Conservation (phyloP, 768 basidiomycete genomes). For the Auricularia auricula-judae region DNA sequence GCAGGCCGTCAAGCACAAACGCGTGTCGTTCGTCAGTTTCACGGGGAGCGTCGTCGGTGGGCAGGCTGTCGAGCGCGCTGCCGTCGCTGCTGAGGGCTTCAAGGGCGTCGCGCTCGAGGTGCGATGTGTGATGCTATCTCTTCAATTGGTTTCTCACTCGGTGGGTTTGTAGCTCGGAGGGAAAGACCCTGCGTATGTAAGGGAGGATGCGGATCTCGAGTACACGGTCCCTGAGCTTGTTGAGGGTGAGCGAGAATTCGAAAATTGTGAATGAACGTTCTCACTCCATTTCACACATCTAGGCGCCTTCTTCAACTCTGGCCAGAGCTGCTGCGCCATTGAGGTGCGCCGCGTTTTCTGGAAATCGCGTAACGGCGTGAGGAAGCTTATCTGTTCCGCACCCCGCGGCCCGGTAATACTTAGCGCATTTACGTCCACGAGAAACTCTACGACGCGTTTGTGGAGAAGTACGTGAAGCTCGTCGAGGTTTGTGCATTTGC, state of each 20-base stretch:
- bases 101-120: conserved; percentile 85
- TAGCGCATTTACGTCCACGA: conserved; percentile 93
- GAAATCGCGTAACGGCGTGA: too few relatives aligned
- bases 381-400: background rate
- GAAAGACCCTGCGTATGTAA: conserved; percentile 95
- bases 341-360: conserved; percentile 39
- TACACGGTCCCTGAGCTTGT: conserved; percentile 81
- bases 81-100: conserved; percentile 55
- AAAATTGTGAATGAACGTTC: background rate
- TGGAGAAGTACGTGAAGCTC: conserved; percentile 57
- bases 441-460: conserved; percentile 67
- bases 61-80: conserved; percentile 57
- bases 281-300: background rate
- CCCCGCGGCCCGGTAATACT: too few relatives aligned
- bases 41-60: conserved; percentile 84
- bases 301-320: conserved; percentile 95
- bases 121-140: background rate
- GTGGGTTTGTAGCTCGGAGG: conserved; percentile 69
- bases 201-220: conserved; percentile 72
- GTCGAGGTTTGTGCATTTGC: conserved; percentile 45
- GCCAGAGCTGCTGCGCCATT: conserved; percentile 91
- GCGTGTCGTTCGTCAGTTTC: conserved; percentile 77
- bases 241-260: conserved; percentile 47
- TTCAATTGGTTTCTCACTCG: background rate
- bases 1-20: conserved; percentile 49